Conservation (phyloP, 306 rosid species). For the Rosa persica region DNA sequence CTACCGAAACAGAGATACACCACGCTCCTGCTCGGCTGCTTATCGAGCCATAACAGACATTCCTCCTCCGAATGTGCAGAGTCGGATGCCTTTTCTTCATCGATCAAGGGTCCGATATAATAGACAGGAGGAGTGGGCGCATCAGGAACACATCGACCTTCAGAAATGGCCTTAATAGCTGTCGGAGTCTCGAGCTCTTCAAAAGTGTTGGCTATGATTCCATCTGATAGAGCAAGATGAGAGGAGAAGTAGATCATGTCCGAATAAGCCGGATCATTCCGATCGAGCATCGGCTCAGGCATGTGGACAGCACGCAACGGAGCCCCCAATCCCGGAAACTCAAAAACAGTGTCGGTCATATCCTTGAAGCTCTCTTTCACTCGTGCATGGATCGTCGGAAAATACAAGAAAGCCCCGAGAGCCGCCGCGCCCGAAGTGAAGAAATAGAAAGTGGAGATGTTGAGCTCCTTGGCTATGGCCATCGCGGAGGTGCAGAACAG, state of each 20-base stretch:
- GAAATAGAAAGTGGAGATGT: conserved; percentile 33
- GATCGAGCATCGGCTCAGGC: neutral
- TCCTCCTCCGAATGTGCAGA: neutral
- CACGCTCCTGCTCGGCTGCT: conserved; percentile 31
- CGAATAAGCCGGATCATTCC: conserved; percentile 13
- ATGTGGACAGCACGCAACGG: conserved; percentile 6
- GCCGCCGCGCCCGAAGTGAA: conserved; percentile 24
- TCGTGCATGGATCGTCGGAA: conserved; percentile 4
- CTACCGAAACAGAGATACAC: conserved; percentile 37
- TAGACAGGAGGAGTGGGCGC: conserved; percentile 29
- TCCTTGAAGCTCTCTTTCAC: conserved; percentile 18
- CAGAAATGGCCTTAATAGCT: neutral
- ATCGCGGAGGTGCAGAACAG: conserved; percentile 27
- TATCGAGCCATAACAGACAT: conserved; percentile 30
- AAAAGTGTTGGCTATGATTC: conserved; percentile 30
- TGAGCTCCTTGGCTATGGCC: conserved; percentile 7
- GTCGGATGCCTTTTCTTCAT: neutral
- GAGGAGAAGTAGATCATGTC: neutral
- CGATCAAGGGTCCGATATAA: conserved; percentile 27
- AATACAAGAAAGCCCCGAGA: conserved; percentile 13
- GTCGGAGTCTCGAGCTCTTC: conserved; percentile 29
- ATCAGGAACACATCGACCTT: conserved; percentile 23
- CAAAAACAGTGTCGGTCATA: neutral
- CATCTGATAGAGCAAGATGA: conserved; percentile 1
- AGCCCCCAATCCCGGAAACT: conserved; percentile 15